Conservation (phyloP, 495 filamentous ascomycete species). For the Podospora sp. region DNA sequence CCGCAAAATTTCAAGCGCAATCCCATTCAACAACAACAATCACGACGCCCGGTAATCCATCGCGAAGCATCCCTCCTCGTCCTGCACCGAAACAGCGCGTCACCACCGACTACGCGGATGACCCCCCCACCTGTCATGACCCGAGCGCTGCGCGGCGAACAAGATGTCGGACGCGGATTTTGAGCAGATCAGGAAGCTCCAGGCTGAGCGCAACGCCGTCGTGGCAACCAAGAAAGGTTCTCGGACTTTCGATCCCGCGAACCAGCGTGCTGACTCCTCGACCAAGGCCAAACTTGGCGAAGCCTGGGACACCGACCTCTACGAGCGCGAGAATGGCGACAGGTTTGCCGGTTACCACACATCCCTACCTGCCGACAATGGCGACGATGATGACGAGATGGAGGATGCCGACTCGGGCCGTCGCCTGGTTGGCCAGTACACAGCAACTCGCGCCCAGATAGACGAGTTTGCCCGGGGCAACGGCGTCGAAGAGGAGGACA, state of each 20-base stretch:
- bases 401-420: constrained; percentile 71
- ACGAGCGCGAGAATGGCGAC: constrained; percentile 76
- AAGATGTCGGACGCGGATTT: constrained; percentile 75
- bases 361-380: constrained; percentile 79
- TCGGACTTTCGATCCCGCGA: constrained; percentile 81
- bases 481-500: constrained; percentile 90
- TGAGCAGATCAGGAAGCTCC: constrained; percentile 77
- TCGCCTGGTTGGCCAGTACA: constrained; percentile 94
- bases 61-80: neutral
- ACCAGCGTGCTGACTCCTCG: constrained; percentile 84
- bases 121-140: constrained; percentile 20
- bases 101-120: constrained; percentile 11
- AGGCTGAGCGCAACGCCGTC: constrained; percentile 89
- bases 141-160: constrained; percentile 20
- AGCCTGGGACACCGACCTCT: constrained; percentile 89
- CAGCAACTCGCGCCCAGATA: constrained; percentile 85
- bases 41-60: constrained; percentile 4
- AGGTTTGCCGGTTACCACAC: constrained; percentile 91
- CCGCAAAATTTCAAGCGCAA: constrained; percentile 17
- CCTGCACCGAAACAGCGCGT: constrained; percentile 6
- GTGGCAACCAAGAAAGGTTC: constrained; percentile 82
- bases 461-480: constrained; percentile 88
- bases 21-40: neutral
- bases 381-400: constrained; percentile 87
- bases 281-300: constrained; percentile 96